Base-by-base conservation (phyloP, 192 early-diverging fungal genomes). In the Mortierella claussenii region DNA sequence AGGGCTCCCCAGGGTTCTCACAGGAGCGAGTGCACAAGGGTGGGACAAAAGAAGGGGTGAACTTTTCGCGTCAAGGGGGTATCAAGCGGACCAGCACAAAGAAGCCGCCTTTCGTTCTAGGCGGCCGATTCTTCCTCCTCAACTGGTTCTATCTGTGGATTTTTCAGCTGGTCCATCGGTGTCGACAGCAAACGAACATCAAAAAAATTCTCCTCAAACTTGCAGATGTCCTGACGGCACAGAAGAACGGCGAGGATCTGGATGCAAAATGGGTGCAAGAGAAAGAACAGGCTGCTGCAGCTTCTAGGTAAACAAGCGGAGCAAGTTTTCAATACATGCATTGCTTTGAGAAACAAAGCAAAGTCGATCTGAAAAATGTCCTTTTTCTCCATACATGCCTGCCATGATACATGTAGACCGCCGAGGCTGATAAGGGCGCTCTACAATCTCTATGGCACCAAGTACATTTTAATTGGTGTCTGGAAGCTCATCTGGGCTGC, bases 401-500 rank as follows among this genome's bases (percentile, higher is more conserved):
- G 17, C 15, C 17, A 11, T 43, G 13, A 24, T 43, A 34, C 1
- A n/a, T 20, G 21, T 32, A 71, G 69, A 36, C 51, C 54, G 15
- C 53, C 69, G 4, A 63, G 50, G 28, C 52, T 71, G 3, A 57
- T 64, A 43, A 55, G 24, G 4, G 60, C 69, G 6, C 55, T 71
- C 1, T 63, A 30, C 33, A 36, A 58, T 30, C 60, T 63, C 2
- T 71, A 71, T 32, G 69, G 69, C 8, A 64, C 28, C n/a, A 71
- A 71, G 30, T 90, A 84, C 60, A 51, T 67, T 33, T 31, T 81
- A 18, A 76, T 90, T 24, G 84, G 83, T 7, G 20, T 90, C 5
- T 90, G 88, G 87, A 88, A 87, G 58, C 53, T 86, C 15, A 24
- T 83, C 10, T 91, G 89, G 87, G 82, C 65, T 9, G 63, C 63